phyloP scores from a whole-genome alignment of 495 filamentous ascomycete species.

The Rhypophila decipiens region DNA sequence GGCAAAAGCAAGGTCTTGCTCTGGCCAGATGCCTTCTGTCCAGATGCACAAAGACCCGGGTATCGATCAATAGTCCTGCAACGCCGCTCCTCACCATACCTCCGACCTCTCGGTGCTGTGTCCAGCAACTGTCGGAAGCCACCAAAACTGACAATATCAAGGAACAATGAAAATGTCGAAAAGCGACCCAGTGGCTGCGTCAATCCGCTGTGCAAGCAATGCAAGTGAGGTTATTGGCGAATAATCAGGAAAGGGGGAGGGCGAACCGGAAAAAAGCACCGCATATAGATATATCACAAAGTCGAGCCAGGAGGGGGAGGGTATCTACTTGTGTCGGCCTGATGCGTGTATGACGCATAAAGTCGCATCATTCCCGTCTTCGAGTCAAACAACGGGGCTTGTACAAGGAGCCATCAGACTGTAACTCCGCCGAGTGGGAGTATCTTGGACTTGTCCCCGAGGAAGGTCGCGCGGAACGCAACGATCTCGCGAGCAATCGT shows the following conservation, averaged over 20 bases:
- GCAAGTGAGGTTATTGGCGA: not conserved
- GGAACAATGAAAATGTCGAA: not conserved
- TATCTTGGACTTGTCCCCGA: conserved; percentile 46
- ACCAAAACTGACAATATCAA: not conserved
- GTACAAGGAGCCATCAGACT: conserved; percentile 16
- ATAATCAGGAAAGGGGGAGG: not conserved
- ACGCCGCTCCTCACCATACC: conserved; percentile 4
- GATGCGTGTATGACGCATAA: not conserved
- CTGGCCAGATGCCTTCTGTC: not conserved
- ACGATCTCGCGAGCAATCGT: conserved; percentile 76
- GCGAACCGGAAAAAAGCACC: conserved; percentile 12
- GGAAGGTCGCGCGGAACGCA: conserved; percentile 60
- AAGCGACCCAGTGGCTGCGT: not conserved
- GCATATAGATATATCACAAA: conserved; percentile 6
- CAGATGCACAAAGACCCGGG: not conserved
- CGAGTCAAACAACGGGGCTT: too few species aligned
- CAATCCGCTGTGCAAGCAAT: too few species aligned
- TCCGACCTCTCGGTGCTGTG: not conserved
- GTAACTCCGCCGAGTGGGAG: conserved; percentile 33
- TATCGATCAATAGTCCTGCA: conserved; percentile 16
- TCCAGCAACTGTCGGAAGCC: not conserved
- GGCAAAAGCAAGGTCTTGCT: too few species aligned
- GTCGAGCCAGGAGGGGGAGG: conserved; percentile 1
- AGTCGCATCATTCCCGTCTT: too few species aligned
- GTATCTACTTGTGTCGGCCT: conserved; percentile 11